Percentiles rank a stretch among this genome's conserved stretches.
These are phyloP conservation scores for Abrus pulchellus DNA, from an alignment of 306 rosid genomes.

Conservation along the genomic window DNA sequence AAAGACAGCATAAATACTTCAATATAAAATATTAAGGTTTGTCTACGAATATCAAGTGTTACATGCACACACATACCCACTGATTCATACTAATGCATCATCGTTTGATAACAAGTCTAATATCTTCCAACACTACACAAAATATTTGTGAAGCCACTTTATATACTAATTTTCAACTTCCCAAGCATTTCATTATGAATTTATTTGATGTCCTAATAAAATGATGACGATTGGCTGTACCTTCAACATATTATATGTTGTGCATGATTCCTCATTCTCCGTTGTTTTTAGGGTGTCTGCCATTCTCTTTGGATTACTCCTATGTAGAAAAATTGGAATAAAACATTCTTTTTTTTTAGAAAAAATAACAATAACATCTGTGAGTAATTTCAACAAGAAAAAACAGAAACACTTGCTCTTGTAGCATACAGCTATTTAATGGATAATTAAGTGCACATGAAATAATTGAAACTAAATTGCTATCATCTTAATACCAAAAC, in stretches of 20 bases:
- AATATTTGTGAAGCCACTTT: neutral
- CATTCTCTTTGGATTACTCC: slow-evolving; percentile 75
- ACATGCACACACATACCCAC: neutral
- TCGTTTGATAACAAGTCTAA: neutral
- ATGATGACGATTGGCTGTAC: slow-evolving; percentile 47
- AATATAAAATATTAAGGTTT: neutral
- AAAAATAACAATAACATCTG: neutral
- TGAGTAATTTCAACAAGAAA: neutral
- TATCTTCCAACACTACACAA: too few relatives aligned
- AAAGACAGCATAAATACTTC: neutral
- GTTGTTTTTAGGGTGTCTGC: slow-evolving; percentile 54
- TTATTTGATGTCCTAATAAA: neutral
- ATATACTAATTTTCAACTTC: neutral
- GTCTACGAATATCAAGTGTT: neutral
- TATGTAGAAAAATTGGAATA: slow-evolving; percentile 47
- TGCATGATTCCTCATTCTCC: slow-evolving; percentile 81
- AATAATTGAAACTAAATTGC: slow-evolving; percentile 32
- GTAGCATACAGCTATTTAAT: slow-evolving; percentile 25
- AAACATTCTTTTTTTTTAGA: neutral
- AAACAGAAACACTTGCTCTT: neutral
- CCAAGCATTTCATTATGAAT: slow-evolving; percentile 1
- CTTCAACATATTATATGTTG: slow-evolving; percentile 88
- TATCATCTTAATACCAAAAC: slow-evolving; percentile 66
- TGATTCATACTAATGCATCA: neutral
- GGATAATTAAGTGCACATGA: slow-evolving; percentile 30